These are phyloP conservation scores for Backusella circina DNA, from an alignment of 192 early-diverging fungal genomes.

Conservation along the genomic window DNA sequence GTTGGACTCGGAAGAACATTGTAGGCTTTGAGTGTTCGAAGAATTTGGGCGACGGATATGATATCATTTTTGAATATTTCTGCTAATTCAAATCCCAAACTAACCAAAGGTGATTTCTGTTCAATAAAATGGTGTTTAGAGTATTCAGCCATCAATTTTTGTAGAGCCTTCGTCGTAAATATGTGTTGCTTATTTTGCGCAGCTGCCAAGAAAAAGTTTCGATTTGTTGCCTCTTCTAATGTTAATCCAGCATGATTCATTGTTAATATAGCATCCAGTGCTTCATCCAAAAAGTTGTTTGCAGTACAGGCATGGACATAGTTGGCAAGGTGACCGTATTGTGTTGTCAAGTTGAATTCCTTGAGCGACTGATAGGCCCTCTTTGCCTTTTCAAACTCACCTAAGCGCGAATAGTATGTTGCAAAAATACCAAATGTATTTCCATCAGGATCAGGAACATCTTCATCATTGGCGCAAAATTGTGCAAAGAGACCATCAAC, in stretches of 20 bases:
- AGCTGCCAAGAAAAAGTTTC: constrained; percentile 1
- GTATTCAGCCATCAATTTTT: neutral
- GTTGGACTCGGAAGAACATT: neutral
- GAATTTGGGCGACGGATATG: neutral
- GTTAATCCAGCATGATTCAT: constrained; percentile 16
- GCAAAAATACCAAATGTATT: constrained; percentile 25
- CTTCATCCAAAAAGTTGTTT: neutral
- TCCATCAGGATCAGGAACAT: constrained; percentile 24
- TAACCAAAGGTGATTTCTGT: neutral
- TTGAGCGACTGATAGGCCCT: constrained; percentile 4
- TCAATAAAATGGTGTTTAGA: neutral
- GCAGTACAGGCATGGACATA: constrained; percentile 20
- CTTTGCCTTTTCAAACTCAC: constrained; percentile 2
- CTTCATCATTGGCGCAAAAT: neutral
- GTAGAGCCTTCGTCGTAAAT: neutral
- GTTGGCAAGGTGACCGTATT: constrained; percentile 32
- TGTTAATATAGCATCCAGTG: constrained; percentile 5
- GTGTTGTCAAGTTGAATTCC: constrained; percentile 12
- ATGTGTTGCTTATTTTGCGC: neutral
- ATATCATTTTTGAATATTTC: neutral
- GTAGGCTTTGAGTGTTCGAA: constrained; percentile 9
- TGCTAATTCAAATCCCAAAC: neutral
- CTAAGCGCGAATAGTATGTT: neutral
- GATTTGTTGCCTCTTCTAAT: constrained; percentile 12
- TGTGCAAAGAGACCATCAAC: neutral